Evolutionary conservation across 2,329 filamentous ascomycete species (phyloP), one percentile per base, ranked within the genome.

Genomic region (Paecilomyces fulvus): DNA sequence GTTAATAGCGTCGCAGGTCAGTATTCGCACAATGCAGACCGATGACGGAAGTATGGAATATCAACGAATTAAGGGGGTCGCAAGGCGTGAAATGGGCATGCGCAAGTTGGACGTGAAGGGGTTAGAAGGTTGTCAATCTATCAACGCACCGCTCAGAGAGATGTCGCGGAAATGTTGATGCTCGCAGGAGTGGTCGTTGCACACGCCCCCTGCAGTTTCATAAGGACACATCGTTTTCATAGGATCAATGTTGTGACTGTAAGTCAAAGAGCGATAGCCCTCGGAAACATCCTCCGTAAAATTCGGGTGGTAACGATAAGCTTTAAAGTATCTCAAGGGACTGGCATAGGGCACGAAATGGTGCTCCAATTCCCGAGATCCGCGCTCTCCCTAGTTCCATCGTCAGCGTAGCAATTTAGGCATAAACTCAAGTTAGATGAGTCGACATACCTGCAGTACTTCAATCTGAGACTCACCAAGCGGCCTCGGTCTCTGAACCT

Each of bases 191-290:
- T 76, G 70, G 67, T 92, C 89, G 63, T 87, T 86, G 80, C 94
- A 97, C 62, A 79, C 77, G 59, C 84, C 84, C 54, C 85, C 85
- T 51, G 80, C 79, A 60, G 89, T 76, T 72, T 95, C 89, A 65
- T 83, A 87, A 37, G 84, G 86, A 73, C 94, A 99, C 52, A 97
- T 68, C 59, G 83, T 82, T 64, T 82, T 85, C 59, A 83, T 79
- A 23, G 85, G 80, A 69, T 96, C 85, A 73, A 99, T 95, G 64
- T 86, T 87, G 73, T 95, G 89, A 75, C 90, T 96, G 76, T 92
- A 97, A 49, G 92, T 97, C 77, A 95, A 80, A 61, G 94, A 97
- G 68, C 88, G 86, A 68, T 91, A 87, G 49, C 92, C 92, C 60
- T 86, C 87, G 56, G 83, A 70, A 56, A 96, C 85, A 56, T 83